phyloP scores from a whole-genome alignment of 2,329 filamentous ascomycete species.

The Colletotrichum liaoningense region DNA sequence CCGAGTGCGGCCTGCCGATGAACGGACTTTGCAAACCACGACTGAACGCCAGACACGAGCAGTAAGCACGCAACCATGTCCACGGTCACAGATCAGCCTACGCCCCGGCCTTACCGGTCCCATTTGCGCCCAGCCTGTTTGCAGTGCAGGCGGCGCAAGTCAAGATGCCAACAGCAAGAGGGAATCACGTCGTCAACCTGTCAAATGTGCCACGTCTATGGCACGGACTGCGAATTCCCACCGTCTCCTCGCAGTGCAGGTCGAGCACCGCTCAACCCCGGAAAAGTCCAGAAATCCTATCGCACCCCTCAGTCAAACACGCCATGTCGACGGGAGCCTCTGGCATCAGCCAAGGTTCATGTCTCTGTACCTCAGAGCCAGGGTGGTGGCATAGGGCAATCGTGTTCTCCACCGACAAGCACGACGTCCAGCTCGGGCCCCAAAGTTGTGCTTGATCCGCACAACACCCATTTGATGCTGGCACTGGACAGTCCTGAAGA shows the following conservation, averaged over 20 bases:
- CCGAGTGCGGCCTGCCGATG: slow-evolving; percentile 27
- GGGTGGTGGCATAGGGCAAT: background rate
- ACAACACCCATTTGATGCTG: slow-evolving; percentile 40
- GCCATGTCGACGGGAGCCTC: slow-evolving; percentile 26
- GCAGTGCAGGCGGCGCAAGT: slow-evolving; percentile 70
- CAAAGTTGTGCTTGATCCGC: slow-evolving; percentile 17
- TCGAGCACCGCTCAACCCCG: slow-evolving; percentile 29
- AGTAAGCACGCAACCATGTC: slow-evolving; percentile 12
- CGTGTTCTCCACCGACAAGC: slow-evolving; percentile 19
- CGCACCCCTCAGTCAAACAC: slow-evolving; percentile 16
- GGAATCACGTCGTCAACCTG: slow-evolving; percentile 64
- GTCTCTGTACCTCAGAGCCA: slow-evolving; percentile 2
- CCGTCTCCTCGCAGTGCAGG: slow-evolving; percentile 28
- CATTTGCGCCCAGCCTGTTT: slow-evolving; percentile 71
- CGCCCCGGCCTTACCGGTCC: slow-evolving; percentile 66
- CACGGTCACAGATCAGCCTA: slow-evolving; percentile 15
- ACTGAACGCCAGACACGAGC: background rate
- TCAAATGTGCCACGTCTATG: slow-evolving; percentile 68
- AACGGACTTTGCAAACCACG: slow-evolving; percentile 23
- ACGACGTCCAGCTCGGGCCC: slow-evolving; percentile 23
- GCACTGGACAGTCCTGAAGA: slow-evolving; percentile 46
- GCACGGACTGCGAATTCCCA: slow-evolving; percentile 67
- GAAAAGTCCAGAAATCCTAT: slow-evolving; percentile 32
- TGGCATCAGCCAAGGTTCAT: background rate
- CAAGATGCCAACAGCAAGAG: slow-evolving; percentile 65